These are phyloP conservation scores for Lecanicillium sp. DNA, from an alignment of 2,329 filamentous ascomycete species.

Conservation along the genomic window DNA sequence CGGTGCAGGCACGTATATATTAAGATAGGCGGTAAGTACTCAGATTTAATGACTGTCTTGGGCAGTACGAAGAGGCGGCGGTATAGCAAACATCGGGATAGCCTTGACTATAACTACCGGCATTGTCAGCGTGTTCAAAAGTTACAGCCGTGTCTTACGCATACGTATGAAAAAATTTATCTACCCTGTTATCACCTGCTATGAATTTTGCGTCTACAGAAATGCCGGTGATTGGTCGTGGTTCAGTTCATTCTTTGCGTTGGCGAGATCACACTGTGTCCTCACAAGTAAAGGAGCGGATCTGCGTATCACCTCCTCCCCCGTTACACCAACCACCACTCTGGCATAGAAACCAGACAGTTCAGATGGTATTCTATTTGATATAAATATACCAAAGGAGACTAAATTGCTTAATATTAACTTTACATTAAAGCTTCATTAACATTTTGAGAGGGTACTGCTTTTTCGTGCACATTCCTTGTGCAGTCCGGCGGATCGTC, in stretches of 20 bases:
- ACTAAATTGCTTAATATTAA: background rate
- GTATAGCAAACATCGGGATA: background rate
- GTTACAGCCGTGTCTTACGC: slow-evolving; percentile 1
- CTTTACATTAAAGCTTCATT: background rate
- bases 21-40: background rate
- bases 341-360: background rate
- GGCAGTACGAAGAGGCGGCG: background rate
- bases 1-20: background rate
- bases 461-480: background rate
- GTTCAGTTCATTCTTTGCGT: background rate
- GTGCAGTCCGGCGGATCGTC: background rate
- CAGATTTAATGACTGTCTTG: background rate
- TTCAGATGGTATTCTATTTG: background rate
- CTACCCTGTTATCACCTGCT: background rate
- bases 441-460: background rate
- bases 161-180: background rate
- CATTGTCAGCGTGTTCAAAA: background rate
- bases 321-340: slow-evolving; percentile 2
- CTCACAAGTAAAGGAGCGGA: background rate
- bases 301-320: background rate
- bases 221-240: background rate
- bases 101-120: background rate
- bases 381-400: background rate
- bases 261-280: background rate
- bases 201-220: background rate